Evolutionary conservation across 192 early-diverging fungal genomes (phyloP), one percentile per base, ranked within the genome.

Genomic region (Bifiguratus adelaidae): DNA sequence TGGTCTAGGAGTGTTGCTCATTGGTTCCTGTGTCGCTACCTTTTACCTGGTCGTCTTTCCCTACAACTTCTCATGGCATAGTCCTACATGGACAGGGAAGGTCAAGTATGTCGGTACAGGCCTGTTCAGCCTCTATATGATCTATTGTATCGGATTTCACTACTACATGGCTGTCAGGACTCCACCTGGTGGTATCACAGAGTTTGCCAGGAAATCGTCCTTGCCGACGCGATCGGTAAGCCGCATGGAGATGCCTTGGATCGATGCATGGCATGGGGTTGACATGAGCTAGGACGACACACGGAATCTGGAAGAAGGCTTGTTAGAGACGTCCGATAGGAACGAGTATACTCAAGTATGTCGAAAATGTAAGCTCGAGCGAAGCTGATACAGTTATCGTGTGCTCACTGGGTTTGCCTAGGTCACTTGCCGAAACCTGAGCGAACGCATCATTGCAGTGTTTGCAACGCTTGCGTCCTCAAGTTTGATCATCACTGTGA

Each of bases 371-470:
- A 61, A 15, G 27, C 23, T 0, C 24, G 23, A 27, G 8, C 32
- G 32, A 27, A 4, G n/a, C 16, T 12, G 1, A 35, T 7, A 21
- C 12, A 33, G 6, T 41, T 0, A 18, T 56, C 20, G 33, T 48
- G 46, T 16, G n/a, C 5, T 18, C 18, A 35, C 41, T 23, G 40
- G n/a, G 4, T 23, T 27, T 42, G 4, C 7, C 16, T 47, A 76
- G 74, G 76, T 35, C 56, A 77, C 29, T 61, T 71, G 16, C 78
- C 81, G 7, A 88, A 88, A 47, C 86, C 86, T 7, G 86, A 88
- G 56, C 62, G 86, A 46, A 67, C 83, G 11, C 86, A 88, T 52
- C 86, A 88, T 55, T 88, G 86, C 44, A 83, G 82, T 49, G 67
- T 82, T 9, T 86, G 83, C 53, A 77, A 74, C 33, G 44, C 56